A percentile compares a stretch with the other conserved stretches of the same genome.
Conservation (phyloP, 2,329 filamentous ascomycete species). For the Calonectria pseudoturangicola region DNA sequence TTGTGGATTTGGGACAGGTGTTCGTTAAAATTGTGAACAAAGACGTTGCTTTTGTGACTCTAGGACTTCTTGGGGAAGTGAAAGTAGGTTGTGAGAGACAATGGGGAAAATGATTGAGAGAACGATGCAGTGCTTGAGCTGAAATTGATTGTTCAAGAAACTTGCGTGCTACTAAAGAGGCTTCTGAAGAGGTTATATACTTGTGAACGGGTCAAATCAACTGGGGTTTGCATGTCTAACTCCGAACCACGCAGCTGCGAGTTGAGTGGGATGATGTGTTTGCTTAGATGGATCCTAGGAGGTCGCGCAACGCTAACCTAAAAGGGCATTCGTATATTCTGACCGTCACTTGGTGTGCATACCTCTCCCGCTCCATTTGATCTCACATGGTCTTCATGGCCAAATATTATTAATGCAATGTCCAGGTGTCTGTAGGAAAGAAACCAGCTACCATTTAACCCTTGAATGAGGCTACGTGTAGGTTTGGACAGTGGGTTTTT, state of each 20-base stretch:
- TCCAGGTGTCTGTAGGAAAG: no score
- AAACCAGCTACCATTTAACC: no score
- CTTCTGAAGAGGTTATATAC: neutral
- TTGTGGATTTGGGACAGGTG: neutral
- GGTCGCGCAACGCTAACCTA: neutral
- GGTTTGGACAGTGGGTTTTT: no score
- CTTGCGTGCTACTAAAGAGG: neutral
- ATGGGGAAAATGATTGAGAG: no score
- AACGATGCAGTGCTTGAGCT: neutral
- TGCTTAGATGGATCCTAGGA: neutral
- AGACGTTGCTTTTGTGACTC: neutral
- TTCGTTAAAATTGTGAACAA: neutral
- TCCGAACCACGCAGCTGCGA: neutral
- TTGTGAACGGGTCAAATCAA: neutral
- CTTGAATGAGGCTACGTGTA: no score
- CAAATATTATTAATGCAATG: no score
- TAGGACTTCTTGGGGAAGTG: no score
- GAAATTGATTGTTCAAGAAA: neutral
- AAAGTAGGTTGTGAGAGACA: no score
- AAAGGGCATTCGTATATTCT: neutral
- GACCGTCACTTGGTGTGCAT: neutral
- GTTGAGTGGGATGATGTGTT: neutral
- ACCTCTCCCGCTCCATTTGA: no score
- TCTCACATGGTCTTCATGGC: no score
- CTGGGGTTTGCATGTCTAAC: neutral